phyloP scores from a whole-genome alignment of 352 stramenopile species.

The Phytophthora ohioensis region DNA sequence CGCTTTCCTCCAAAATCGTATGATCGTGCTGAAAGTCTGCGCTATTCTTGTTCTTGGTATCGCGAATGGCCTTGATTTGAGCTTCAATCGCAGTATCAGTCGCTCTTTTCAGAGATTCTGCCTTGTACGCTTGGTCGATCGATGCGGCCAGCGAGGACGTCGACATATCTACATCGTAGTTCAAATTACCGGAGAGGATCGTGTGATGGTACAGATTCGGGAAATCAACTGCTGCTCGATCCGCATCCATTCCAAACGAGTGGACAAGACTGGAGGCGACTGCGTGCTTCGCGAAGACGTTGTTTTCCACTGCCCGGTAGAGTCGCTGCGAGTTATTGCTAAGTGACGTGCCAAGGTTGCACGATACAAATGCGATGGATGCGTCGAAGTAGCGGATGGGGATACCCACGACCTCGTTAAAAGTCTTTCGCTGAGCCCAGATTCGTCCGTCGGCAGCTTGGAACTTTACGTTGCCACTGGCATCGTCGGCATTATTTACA shows the following conservation, averaged over 20 bases:
- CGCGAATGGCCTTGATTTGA: constrained; percentile 58
- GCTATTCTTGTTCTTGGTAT: constrained; percentile 18
- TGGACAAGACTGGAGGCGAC: constrained; percentile 73
- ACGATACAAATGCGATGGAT: constrained; percentile 87
- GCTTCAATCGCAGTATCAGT: constrained; percentile 70
- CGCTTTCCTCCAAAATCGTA: constrained; percentile 19
- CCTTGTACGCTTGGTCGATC: constrained; percentile 83
- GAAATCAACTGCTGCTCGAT: constrained; percentile 80
- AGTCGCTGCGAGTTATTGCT: constrained; percentile 40
- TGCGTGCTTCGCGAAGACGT: constrained; percentile 60
- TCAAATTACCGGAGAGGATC: constrained; percentile 82
- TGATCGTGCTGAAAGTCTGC: constrained; percentile 20
- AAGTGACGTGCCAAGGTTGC: constrained; percentile 67
- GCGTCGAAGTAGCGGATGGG: constrained; percentile 86
- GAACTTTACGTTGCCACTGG: constrained; percentile 83
- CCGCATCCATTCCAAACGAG: constrained; percentile 84
- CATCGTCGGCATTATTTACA: constrained; percentile 85
- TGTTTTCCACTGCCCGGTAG: constrained; percentile 36
- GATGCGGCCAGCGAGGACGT: constrained; percentile 38
- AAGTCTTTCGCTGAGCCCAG: constrained; percentile 80
- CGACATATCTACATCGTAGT: constrained; percentile 77
- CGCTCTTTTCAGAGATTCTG: constrained; percentile 62
- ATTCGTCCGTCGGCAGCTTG: constrained; percentile 70
- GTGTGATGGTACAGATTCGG: constrained; percentile 89
- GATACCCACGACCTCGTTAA: constrained; percentile 82